Conservation (phyloP, 208 protist genomes). For the Blastocrithidia nonstop region DNA sequence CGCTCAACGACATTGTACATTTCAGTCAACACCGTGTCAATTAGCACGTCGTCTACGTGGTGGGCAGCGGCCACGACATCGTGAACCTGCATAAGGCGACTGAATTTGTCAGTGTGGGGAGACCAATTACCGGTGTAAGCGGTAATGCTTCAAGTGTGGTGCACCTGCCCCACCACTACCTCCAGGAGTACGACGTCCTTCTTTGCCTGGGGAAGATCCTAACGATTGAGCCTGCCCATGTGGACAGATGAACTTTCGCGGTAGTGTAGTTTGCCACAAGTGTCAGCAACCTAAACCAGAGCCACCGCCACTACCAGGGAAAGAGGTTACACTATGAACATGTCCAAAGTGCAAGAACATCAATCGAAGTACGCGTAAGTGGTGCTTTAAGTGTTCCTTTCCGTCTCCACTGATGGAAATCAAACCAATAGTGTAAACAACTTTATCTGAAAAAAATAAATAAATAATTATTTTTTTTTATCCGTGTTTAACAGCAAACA, state of each 20-base stretch:
- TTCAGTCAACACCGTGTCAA: too few species aligned
- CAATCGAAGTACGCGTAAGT: constrained; percentile 61
- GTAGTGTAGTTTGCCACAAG: constrained; percentile 64
- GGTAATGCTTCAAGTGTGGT: constrained; percentile 85
- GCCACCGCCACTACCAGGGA: constrained; percentile 51
- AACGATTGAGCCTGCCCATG: constrained; percentile 86
- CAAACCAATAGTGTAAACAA: constrained; percentile 14
- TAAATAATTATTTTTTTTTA: neutral
- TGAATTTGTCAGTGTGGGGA: constrained; percentile 83
- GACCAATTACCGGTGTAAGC: constrained; percentile 71
- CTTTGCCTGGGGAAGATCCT: constrained; percentile 77
- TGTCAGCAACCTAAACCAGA: constrained; percentile 76
- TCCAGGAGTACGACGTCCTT: constrained; percentile 58
- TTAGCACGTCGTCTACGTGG: constrained; percentile 41
- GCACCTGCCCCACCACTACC: constrained; percentile 76
- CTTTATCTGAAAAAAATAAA: constrained; percentile 2
- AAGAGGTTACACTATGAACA: constrained; percentile 73
- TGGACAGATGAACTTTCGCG: constrained; percentile 84
- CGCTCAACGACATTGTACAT: too few species aligned
- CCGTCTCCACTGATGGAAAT: constrained; percentile 56
- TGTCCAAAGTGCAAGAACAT: constrained; percentile 71
- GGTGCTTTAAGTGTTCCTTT: constrained; percentile 70
- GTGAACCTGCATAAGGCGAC: constrained; percentile 63
- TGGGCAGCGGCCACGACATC: constrained; percentile 13
- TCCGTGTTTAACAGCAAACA: neutral